Conservation (phyloP, 306 rosid species). For the Psophocarpus tetragonolobus region DNA sequence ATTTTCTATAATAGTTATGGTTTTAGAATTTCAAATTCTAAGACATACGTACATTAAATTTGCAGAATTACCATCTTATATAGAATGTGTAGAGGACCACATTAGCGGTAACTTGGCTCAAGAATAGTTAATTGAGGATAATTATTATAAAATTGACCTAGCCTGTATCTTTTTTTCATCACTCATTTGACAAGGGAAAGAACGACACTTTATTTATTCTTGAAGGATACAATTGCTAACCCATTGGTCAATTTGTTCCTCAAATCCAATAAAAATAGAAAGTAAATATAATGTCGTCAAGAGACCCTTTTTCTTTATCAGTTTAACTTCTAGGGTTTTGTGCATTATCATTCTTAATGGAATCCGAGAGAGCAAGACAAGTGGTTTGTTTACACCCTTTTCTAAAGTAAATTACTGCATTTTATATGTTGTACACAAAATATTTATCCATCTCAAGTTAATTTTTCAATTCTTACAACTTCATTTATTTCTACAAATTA, state of each 20-base stretch:
- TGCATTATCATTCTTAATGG: slow-evolving; percentile 30
- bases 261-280: slow-evolving; percentile 34
- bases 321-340: slow-evolving; percentile 49
- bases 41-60: not conserved
- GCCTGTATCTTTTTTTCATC: not conserved
- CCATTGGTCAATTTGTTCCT: slow-evolving; percentile 37
- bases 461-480: too few relatives aligned
- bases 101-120: not conserved
- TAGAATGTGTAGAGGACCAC: not conserved
- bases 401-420: not conserved
- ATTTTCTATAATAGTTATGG: too few relatives aligned
- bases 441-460: too few relatives aligned
- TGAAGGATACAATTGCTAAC: slow-evolving; percentile 25
- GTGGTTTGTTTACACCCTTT: not conserved
- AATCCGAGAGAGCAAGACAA: slow-evolving; percentile 40
- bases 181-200: slow-evolving; percentile 30
- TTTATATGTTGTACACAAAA: too few relatives aligned
- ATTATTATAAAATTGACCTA: slow-evolving; percentile 7
- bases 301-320: slow-evolving; percentile 26
- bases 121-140: not conserved
- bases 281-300: slow-evolving; percentile 27
- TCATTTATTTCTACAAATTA: too few relatives aligned
- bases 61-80: not conserved
- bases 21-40: too few relatives aligned
- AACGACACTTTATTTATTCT: slow-evolving; percentile 17